These are phyloP conservation scores for Pythium brachiatum DNA, from an alignment of 352 stramenopile species.

Conservation along the genomic window DNA sequence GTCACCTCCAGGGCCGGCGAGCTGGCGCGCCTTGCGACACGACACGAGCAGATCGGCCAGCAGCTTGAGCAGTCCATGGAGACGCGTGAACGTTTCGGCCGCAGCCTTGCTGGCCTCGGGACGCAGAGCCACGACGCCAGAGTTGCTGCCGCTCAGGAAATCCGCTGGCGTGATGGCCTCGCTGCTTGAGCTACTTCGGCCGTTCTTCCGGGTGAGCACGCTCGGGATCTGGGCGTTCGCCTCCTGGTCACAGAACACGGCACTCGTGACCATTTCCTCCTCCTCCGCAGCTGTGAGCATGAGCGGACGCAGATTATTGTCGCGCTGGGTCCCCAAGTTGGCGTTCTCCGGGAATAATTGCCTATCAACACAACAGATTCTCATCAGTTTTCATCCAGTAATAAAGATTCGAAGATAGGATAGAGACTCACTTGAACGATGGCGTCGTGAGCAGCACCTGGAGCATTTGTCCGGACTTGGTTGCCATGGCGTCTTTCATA, in stretches of 20 bases:
- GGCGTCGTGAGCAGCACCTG: constrained; percentile 76
- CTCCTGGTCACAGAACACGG: constrained; percentile 71
- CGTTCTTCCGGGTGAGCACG: constrained; percentile 55
- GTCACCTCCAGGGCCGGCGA: constrained; percentile 76
- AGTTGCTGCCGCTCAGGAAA: constrained; percentile 71
- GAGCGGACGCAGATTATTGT: constrained; percentile 38
- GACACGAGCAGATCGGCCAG: constrained; percentile 80
- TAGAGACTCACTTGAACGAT: constrained; percentile 69
- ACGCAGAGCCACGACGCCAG: constrained; percentile 64
- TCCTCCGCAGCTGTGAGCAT: constrained; percentile 72
- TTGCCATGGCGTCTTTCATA: constrained; percentile 86
- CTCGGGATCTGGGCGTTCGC: constrained; percentile 62
- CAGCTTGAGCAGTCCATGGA: constrained; percentile 79
- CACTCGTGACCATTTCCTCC: constrained; percentile 61
- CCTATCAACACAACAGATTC: constrained; percentile 15
- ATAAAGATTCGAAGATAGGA: background rate
- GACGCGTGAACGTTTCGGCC: constrained; percentile 70
- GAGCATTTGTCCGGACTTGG: constrained; percentile 83
- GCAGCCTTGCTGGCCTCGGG: constrained; percentile 55
- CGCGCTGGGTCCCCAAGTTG: constrained; percentile 34
- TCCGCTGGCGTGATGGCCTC: constrained; percentile 57
- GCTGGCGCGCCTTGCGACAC: constrained; percentile 76
- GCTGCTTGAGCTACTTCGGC: constrained; percentile 23
- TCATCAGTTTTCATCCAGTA: constrained; percentile 2
- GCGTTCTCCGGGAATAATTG: constrained; percentile 53